Conservation (phyloP, 257 asterid genomes). For the Lavandula angustifolia region DNA sequence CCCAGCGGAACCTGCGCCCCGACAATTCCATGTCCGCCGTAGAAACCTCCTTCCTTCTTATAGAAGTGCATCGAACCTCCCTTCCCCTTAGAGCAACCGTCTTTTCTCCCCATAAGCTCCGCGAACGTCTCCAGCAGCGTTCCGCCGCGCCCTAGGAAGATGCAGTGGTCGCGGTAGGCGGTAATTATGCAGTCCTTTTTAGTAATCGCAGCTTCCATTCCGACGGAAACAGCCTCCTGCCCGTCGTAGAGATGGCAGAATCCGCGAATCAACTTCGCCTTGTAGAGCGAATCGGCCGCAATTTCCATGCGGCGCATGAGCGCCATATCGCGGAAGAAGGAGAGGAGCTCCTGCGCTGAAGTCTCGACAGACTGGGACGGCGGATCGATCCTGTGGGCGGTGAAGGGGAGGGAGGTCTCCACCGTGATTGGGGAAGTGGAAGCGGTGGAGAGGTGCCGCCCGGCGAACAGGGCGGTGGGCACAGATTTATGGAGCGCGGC, state of each 20-base stretch:
- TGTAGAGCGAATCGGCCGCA: slow-evolving; percentile 93
- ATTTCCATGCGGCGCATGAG: slow-evolving; percentile 96
- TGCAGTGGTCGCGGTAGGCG: slow-evolving; percentile 76
- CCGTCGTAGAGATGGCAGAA: slow-evolving; percentile 97
- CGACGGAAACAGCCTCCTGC: slow-evolving; percentile 84
- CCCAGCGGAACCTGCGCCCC: slow-evolving; percentile 96
- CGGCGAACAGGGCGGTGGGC: slow-evolving; percentile 35
- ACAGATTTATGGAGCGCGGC: slow-evolving; percentile 40
- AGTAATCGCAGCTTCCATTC: slow-evolving; percentile 93
- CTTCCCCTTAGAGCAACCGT: slow-evolving; percentile 88
- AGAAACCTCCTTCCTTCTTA: slow-evolving; percentile 77
- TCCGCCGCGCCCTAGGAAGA: slow-evolving; percentile 79
- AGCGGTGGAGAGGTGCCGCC: slow-evolving; percentile 58
- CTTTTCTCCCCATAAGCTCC: slow-evolving; percentile 90
- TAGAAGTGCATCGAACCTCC: slow-evolving; percentile 99
- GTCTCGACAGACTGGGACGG: slow-evolving; percentile 83
- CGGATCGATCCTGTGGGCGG: slow-evolving; percentile 79
- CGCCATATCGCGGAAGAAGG: slow-evolving; percentile 79
- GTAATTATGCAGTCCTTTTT: slow-evolving; percentile 72
- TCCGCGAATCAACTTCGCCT: slow-evolving; percentile 91
- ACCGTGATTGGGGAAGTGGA: slow-evolving; percentile 58
- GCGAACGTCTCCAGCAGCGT: slow-evolving; percentile 62
- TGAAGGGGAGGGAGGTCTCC: slow-evolving; percentile 86
- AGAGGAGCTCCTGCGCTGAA: slow-evolving; percentile 57
- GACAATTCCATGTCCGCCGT: slow-evolving; percentile 96